These are phyloP conservation scores for Naganishia onofrii DNA, from an alignment of 768 basidiomycete genomes.

Conservation along the genomic window DNA sequence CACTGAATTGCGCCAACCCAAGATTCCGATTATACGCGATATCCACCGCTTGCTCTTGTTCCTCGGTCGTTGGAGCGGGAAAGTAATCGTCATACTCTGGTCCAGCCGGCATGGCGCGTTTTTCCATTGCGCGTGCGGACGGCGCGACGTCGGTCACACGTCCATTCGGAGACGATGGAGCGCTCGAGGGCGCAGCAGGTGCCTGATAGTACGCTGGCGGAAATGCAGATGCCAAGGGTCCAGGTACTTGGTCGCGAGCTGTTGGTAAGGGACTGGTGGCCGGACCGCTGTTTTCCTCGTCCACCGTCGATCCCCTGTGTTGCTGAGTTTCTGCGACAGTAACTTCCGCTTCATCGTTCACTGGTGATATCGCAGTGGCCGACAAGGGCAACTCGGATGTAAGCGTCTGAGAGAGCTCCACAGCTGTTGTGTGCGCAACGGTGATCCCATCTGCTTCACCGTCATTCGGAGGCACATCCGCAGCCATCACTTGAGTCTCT, in stretches of 20 bases:
- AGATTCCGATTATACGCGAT: slow-evolving; percentile 37
- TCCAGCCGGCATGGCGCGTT: slow-evolving; percentile 14
- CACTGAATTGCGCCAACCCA: slow-evolving; percentile 35
- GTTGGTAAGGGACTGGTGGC: background rate
- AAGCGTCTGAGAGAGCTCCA: background rate
- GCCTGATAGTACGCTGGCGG: slow-evolving; percentile 28
- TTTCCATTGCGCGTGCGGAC: slow-evolving; percentile 26
- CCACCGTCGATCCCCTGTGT: background rate
- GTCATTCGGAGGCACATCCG: background rate
- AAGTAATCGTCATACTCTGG: slow-evolving; percentile 38
- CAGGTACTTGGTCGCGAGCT: background rate
- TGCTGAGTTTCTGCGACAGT: background rate
- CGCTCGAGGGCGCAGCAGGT: background rate
- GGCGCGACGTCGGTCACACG: background rate
- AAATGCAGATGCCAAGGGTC: background rate
- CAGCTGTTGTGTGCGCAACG: background rate
- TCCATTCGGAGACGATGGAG: background rate
- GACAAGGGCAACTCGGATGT: background rate
- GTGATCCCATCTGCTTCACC: background rate
- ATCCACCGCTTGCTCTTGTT: slow-evolving; percentile 46
- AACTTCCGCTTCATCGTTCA: background rate
- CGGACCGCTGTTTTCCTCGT: background rate
- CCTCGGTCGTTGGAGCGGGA: slow-evolving; percentile 48
- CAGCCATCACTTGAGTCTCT: background rate
- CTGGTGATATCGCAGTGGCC: background rate